Evolutionary conservation across 2,329 filamentous ascomycete genomes (phyloP).

Genomic region (Fusarium secorum): DNA sequence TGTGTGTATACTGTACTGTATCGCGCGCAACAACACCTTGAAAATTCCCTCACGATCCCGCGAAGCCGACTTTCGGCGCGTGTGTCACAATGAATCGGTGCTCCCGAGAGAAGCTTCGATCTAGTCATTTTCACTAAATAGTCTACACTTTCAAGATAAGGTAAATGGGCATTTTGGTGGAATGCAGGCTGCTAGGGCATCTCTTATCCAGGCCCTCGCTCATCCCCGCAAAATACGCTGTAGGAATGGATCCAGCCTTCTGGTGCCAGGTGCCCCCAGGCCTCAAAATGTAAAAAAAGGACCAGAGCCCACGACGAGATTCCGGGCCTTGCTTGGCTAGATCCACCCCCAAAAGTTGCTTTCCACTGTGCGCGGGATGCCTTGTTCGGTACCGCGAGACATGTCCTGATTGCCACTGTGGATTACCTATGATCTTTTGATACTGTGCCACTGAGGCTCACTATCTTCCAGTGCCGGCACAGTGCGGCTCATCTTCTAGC

Average conservation of each 20-base stretch:
- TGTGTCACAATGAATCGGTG: conserved; percentile 4
- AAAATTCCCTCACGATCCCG: conserved; percentile 27
- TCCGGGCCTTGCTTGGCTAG: conserved; percentile 10
- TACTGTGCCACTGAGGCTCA: conserved; percentile 12
- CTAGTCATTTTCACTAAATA: not conserved
- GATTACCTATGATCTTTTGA: conserved; percentile 10
- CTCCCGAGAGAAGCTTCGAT: conserved; percentile 8
- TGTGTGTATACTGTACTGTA: conserved; percentile 2
- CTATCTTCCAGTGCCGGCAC: not conserved
- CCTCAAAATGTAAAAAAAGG: conserved; percentile 10
- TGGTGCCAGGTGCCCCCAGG: conserved; percentile 9
- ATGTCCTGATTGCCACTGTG: conserved; percentile 24
- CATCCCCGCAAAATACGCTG: conserved; percentile 29
- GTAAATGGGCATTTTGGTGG: not conserved
- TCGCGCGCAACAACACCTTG: conserved; percentile 23
- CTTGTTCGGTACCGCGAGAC: conserved; percentile 14
- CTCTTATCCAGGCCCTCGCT: conserved; percentile 19
- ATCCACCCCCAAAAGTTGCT: not conserved
- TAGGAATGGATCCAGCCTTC: conserved; percentile 23
- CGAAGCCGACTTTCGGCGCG: conserved; percentile 8
- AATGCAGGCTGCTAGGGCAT: conserved; percentile 17
- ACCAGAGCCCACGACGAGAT: conserved; percentile 14
- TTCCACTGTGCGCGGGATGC: conserved; percentile 17
- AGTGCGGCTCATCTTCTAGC: conserved; percentile 2
- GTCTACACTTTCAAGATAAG: not conserved